Base-by-base conservation (phyloP, 257 asterid genomes). In the Solanum sejunctum region DNA sequence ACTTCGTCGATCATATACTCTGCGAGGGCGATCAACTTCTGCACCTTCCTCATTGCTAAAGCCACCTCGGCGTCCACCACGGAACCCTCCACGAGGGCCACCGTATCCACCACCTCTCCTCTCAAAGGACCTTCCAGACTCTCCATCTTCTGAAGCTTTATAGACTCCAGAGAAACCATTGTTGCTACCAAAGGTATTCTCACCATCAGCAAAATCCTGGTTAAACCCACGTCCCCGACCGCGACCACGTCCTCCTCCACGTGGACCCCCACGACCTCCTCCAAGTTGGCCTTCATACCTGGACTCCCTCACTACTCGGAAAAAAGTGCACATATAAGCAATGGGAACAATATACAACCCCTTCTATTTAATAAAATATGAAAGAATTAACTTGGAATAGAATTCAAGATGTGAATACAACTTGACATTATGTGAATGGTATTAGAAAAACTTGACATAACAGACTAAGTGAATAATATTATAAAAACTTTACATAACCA, bases 21-120 rank as follows among this genome's bases (percentile, higher is more conserved):
- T 82, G 45, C 87, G 84, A 6, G 88, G 85, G 43, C 87, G 90
- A 49, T 86, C 84, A 64, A 84, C 92, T 1, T 84, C 89, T 7
- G 61, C 84, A 8, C 45, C 87, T 23, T 87, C 92, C 3, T 89
- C 90, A 55, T 89, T 84, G 80, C 26, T 72, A 13, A 84, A 89
- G 47, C 89, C 90, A 12, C 92, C 90, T 12, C 89, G 92, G 12
- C 89, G 89, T 15, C 82, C 85, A 2, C 91, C 89, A 3, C 89
- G 89, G 78, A 69, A 84, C 67, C 86, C 88, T 3, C 89, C 91
- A 72, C 89, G 92, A 79, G 88, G 84, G 47, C 86, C 85, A 18
- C 90, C 87, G 67, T 73, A 82, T 21, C 85, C 86, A 55, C 83
- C 64, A 79, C 67, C 83, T 26, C 87, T 89, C 54, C 89, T 83